Evolutionary conservation across 164 flowering plant genomes (phyloP), one percentile per base, ranked within the genome.

Genomic region (Nymphaea thermarum): DNA sequence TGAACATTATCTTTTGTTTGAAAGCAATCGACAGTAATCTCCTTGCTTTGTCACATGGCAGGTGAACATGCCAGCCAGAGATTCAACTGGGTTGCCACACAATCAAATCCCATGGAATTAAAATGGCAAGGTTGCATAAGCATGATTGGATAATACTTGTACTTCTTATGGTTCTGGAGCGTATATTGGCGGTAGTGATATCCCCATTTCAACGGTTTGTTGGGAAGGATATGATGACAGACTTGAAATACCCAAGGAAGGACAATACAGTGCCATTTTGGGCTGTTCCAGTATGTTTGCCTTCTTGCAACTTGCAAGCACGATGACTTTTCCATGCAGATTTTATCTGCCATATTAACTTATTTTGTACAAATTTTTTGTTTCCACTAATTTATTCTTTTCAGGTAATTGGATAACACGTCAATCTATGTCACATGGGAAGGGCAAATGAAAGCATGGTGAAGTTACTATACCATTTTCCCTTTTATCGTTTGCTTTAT

Each of bases 171-270:
- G 84, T 78, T 43, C 73, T 90, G 66, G 89, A 78, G 51, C 69
- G 72, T 63, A 66, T 72, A 64, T 72, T 93, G 81, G 86, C 86
- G 71, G 70, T 87, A 1, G 57, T 66, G 16, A 88, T 93, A 43
- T 84, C 86, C 66, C 97, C 98, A 70, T 93, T 90, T 79, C 85
- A 93, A 67, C 88, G 97, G 59, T 93, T 82, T 78, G 96, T 90
- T 70, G 98, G 97, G 69, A 77, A 78, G 73, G 88, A 81, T n/a
- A 87, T 89, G 97, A 82, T 93, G 89, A 74, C 81, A 8, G 92
- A 89, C 70, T 77, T 93, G 55, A 86, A 64, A 71, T 79, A 74
- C 65, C 82, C 82, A 3, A 43, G 74, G 44, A 72, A 77, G 64
- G 16, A 55, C 57, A 74, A 72, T 55, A 79, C 82, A 43, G 80